Evolutionary conservation across 129 eudicot genomes (phyloP), one percentile per base, ranked within the genome.

Genomic region (Flaveria brownii): DNA sequence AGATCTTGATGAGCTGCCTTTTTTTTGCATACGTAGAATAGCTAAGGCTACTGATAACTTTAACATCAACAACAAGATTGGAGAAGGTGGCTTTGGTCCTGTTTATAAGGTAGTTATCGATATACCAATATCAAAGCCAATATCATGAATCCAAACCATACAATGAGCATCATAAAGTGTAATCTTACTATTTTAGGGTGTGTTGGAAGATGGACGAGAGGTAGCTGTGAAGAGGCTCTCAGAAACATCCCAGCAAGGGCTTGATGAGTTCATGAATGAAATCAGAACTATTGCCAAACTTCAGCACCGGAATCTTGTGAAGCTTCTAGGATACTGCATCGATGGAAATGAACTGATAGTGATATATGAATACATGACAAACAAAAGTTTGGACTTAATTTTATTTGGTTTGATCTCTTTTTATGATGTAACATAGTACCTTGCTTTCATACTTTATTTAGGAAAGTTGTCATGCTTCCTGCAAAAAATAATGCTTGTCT

Each of bases 271-370:
- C 67, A 63, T 28, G 30, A 80, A 80, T 42, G 88, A 84, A 77
- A 66, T 84, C 14, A 68, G 11, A n/a, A 80, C 64, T 43, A 81
- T 84, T 59, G 84, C 74, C 51, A 84, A 81, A 70, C 85, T 86
- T 63, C 90, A 86, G 64, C 90, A 86, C 20, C 82, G 85, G 1
- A 86, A 86, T 80, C 87, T 86, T 78, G 90, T 86, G 61, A 83
- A 76, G 83, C 87, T 83, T 60, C 71, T 86, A 20, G 90, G 90
- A 51, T 86, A 57, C 51, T 82, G 85, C 76, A 59, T 72, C 49
- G 67, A 86, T 45, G 68, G 82, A 68, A 72, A 82, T 11, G 89
- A 86, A 61, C 73, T 75, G 72, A 70, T 70, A 70, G 30, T 78
- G 39, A 41, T 78, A 13, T 78, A 78, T 36, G 82, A 78, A 46